Percentiles rank a stretch among this genome's conserved stretches.
These are phyloP conservation scores for Ustilago xerochloae DNA, from an alignment of 1,284 basidiomycete genomes.

Conservation along the genomic window DNA sequence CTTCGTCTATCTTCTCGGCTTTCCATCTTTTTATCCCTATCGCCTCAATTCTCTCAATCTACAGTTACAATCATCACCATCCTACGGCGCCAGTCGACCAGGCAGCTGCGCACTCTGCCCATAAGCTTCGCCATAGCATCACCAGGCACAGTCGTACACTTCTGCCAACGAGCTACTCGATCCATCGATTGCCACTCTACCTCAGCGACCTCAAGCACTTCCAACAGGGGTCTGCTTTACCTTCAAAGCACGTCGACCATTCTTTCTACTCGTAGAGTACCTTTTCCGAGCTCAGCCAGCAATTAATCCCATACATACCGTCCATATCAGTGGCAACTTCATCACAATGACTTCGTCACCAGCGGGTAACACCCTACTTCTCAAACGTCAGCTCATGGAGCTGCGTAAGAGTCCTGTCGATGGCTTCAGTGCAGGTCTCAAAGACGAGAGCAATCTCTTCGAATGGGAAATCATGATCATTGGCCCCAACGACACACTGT, in stretches of 20 bases:
- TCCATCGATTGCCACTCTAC: neutral
- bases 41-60: neutral
- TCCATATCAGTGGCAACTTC: neutral
- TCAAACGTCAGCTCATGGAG: constrained; percentile 66
- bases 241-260: too few species aligned
- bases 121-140: too few species aligned
- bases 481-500: constrained; percentile 67
- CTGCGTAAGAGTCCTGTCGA: constrained; percentile 67
- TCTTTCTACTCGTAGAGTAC: too few species aligned
- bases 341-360: constrained; percentile 60
- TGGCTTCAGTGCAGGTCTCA: constrained; percentile 68
- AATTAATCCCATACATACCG: neutral
- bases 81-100: too few species aligned
- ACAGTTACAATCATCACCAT: neutral
- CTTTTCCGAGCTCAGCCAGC: neutral
- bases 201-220: too few species aligned
- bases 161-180: too few species aligned
- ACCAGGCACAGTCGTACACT: too few species aligned
- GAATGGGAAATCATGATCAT: constrained; percentile 69
- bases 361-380: constrained; percentile 62
- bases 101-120: too few species aligned
- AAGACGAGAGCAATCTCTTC: constrained; percentile 67
- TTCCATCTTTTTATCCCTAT: neutral
- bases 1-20: neutral
- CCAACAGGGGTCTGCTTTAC: too few species aligned